Evolutionary conservation across 2,329 filamentous ascomycete species (phyloP), one percentile per base, ranked within the genome.

Genomic region (Monosporascus cannonballus): DNA sequence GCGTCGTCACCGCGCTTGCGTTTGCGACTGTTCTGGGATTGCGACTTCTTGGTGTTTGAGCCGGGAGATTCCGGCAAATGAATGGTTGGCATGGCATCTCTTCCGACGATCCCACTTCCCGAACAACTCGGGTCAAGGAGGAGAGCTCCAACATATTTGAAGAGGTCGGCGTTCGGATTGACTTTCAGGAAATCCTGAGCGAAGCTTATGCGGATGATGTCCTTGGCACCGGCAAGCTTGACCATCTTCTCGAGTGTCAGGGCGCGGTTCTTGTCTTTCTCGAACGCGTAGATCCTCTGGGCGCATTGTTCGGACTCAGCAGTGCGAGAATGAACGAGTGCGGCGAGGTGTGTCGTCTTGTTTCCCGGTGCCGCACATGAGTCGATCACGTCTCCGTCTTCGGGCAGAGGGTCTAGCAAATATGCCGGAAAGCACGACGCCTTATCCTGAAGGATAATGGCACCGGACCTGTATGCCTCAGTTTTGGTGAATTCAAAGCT

Each of bases 361-460:
- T 99, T 99, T 6, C 94, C 94, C 1, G 94, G 94, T 1, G 94
- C 94, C 0, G 94, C 90, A 67, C 93, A 97, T 0, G 89, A 89
- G 69, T 99, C 94, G n/a, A 97, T 82, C 8, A 95, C 76, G 63
- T 94, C 84, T 24, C 90, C 90, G 58, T 86, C 81, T 53, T 81
- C 75, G 8, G 82, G 73, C 0, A 73, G 73, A 0, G 87, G 84
- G 49, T 96, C 78, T 0, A 99, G 75, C 3, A 99, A 76, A 66
- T 94, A 94, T 1, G 93, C 94, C 0, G 94, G 94, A 64, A 99
- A 96, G 66, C 94, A 99, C 1, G 92, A 96, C 0, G 94, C 93
- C 70, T 96, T 97, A 65, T 97, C 94, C 68, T 99, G 94, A 24
- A 97, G 75, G 54, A 97, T 96, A 50, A 97, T 82, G 47, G 84